Percentiles rank a stretch among this genome's conserved stretches.
These are phyloP conservation scores for Apophysomyces sp. DNA, from an alignment of 371 early-diverging fungal species.

Conservation along the genomic window DNA sequence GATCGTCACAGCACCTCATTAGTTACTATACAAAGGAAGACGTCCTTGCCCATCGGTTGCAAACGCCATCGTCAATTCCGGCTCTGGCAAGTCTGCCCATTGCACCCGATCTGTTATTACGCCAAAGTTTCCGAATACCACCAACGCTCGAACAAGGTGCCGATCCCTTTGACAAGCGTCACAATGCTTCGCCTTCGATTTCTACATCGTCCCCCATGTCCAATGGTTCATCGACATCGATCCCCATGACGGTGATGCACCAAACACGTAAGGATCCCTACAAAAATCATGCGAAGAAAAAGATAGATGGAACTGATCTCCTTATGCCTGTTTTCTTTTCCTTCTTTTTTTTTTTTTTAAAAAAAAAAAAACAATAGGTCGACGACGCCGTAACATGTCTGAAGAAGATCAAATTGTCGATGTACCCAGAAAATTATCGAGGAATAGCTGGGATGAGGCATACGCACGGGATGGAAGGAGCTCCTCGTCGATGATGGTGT, in stretches of 20 bases:
- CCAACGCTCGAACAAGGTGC: constrained; percentile 34
- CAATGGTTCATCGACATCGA: background rate
- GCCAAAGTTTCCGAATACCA: constrained; percentile 59
- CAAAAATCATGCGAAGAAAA: too few species aligned
- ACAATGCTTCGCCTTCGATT: constrained; percentile 13
- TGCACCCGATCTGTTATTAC: constrained; percentile 50
- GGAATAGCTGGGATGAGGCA: background rate
- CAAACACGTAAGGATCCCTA: background rate
- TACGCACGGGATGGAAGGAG: background rate
- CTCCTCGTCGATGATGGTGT: background rate
- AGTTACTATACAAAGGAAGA: constrained; percentile 84
- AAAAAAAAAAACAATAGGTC: background rate
- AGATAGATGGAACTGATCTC: too few species aligned
- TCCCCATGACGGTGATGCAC: background rate
- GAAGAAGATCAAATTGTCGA: background rate
- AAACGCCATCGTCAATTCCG: constrained; percentile 52
- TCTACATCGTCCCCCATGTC: constrained; percentile 2
- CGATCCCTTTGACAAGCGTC: constrained; percentile 2
- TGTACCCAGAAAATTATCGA: background rate
- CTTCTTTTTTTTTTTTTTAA: background rate
- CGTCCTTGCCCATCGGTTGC: constrained; percentile 50
- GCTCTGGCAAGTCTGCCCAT: constrained; percentile 48
- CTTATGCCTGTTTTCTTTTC: too few species aligned
- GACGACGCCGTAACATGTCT: background rate
- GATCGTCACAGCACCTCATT: constrained; percentile 76